phyloP scores from a whole-genome alignment of 306 rosid species.

The Amphicarpaea edgeworthii region DNA sequence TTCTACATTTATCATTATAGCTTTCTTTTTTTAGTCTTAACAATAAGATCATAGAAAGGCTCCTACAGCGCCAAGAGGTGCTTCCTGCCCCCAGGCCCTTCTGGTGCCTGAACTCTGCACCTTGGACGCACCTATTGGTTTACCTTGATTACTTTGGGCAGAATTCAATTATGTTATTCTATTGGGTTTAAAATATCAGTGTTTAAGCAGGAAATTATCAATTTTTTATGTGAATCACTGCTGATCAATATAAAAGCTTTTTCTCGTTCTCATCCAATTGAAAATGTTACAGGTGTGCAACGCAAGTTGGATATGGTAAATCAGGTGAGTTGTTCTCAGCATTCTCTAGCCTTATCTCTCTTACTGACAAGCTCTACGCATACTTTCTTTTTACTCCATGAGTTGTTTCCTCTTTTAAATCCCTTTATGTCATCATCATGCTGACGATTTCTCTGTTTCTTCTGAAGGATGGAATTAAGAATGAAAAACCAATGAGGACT shows the following conservation, averaged over 20 bases:
- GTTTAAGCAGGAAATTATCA: slow-evolving; percentile 4
- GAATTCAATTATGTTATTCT: neutral
- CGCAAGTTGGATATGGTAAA: slow-evolving; percentile 86
- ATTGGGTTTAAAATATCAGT: neutral
- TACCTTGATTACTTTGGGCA: neutral
- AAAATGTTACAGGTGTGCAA: slow-evolving; percentile 78
- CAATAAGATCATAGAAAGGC: neutral
- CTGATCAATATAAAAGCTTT: neutral
- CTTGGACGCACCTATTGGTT: neutral
- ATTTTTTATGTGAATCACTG: neutral
- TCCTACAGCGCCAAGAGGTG: neutral
- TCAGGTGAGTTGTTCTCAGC: slow-evolving; percentile 59
- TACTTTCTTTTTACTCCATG: neutral
- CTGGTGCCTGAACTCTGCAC: neutral
- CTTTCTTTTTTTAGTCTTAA: neutral
- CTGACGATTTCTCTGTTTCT: slow-evolving; percentile 12
- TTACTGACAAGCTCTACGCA: neutral
- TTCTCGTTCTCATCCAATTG: slow-evolving; percentile 33
- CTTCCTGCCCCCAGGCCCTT: neutral
- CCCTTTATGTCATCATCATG: neutral
- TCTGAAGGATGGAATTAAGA: slow-evolving; percentile 66
- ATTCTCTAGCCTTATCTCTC: neutral
- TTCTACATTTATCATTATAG: no score
- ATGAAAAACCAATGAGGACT: slow-evolving; percentile 61
- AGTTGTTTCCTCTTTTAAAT: neutral